Percentiles rank a stretch among this genome's conserved stretches.
Conservation (phyloP, 2,329 filamentous ascomycete genomes). For the Aspergillus texensis region DNA sequence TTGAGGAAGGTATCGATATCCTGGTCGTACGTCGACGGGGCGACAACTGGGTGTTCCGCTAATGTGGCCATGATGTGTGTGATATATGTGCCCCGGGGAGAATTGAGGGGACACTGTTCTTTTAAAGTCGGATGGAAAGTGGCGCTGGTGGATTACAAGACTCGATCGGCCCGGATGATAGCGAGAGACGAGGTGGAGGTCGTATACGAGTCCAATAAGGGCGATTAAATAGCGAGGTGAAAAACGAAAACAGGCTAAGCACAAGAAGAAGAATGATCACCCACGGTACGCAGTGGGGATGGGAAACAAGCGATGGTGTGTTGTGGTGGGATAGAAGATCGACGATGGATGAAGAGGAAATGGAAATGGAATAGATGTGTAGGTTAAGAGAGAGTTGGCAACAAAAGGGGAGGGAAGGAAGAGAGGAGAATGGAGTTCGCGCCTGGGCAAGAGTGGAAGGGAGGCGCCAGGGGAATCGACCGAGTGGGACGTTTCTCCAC, state of each 20-base stretch:
- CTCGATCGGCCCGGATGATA: neutral
- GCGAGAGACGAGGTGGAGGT: slow-evolving; percentile 9
- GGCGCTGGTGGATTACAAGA: neutral
- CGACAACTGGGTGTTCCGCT: slow-evolving; percentile 35
- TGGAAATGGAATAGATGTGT: slow-evolving; percentile 8
- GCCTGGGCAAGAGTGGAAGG: neutral
- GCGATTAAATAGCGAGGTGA: neutral
- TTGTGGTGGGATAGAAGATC: neutral
- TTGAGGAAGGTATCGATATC: slow-evolving; percentile 53
- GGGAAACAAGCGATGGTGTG: slow-evolving; percentile 8
- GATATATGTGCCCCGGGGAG: neutral
- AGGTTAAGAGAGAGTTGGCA: slow-evolving; percentile 10
- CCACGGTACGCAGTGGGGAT: slow-evolving; percentile 4
- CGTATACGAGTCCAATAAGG: neutral
- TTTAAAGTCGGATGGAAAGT: neutral
- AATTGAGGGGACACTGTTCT: neutral
- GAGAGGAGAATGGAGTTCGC: slow-evolving; percentile 8
- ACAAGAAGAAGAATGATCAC: slow-evolving; percentile 1
- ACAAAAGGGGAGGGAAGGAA: slow-evolving; percentile 6
- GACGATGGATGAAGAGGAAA: slow-evolving; percentile 8
- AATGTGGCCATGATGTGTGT: slow-evolving; percentile 37
- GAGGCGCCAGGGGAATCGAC: slow-evolving; percentile 16
- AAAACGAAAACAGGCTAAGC: slow-evolving; percentile 5
- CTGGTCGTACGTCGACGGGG: slow-evolving; percentile 42
- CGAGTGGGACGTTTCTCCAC: slow-evolving; percentile 19